These are phyloP conservation scores for Delitschia confertaspora DNA, from an alignment of 495 filamentous ascomycete species.

Conservation along the genomic window DNA sequence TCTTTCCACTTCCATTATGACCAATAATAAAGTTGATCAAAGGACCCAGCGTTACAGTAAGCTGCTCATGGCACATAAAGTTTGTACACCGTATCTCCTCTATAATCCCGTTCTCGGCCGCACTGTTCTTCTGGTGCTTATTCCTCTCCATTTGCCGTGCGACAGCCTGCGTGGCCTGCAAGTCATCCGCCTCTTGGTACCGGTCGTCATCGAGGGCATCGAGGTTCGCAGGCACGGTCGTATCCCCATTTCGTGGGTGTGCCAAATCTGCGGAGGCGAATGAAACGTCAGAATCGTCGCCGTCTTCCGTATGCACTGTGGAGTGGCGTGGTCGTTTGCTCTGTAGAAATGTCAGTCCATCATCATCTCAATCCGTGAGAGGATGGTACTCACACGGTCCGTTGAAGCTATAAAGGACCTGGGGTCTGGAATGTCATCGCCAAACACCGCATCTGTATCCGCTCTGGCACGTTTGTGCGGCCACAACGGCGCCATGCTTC, in stretches of 20 bases:
- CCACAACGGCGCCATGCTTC: no score
- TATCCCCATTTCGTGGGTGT: not conserved
- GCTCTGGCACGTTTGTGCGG: no score
- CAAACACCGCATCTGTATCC: no score
- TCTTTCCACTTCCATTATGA: slow-evolving; percentile 98
- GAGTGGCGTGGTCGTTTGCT: slow-evolving; percentile 6
- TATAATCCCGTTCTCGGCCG: slow-evolving; percentile 77
- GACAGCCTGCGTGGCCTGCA: slow-evolving; percentile 63
- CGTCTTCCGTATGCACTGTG: slow-evolving; percentile 1
- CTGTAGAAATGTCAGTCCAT: not conserved
- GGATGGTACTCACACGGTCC: no score
- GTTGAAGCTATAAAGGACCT: not conserved
- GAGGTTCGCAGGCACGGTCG: not conserved
- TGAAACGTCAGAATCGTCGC: not conserved
- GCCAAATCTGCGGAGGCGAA: not conserved
- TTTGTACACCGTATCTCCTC: slow-evolving; percentile 77
- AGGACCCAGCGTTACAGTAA: slow-evolving; percentile 75
- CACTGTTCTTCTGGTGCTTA: slow-evolving; percentile 49
- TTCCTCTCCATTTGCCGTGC: slow-evolving; percentile 46
- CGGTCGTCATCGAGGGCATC: slow-evolving; percentile 39
- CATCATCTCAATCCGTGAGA: no score
- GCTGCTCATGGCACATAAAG: slow-evolving; percentile 86
- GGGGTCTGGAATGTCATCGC: no score
- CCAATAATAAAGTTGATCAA: slow-evolving; percentile 97
- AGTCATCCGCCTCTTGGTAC: slow-evolving; percentile 50